Evolutionary conservation across 306 rosid genomes (phyloP), one percentile per base, ranked within the genome.

Genomic region (Pterocarpus santalinus): DNA sequence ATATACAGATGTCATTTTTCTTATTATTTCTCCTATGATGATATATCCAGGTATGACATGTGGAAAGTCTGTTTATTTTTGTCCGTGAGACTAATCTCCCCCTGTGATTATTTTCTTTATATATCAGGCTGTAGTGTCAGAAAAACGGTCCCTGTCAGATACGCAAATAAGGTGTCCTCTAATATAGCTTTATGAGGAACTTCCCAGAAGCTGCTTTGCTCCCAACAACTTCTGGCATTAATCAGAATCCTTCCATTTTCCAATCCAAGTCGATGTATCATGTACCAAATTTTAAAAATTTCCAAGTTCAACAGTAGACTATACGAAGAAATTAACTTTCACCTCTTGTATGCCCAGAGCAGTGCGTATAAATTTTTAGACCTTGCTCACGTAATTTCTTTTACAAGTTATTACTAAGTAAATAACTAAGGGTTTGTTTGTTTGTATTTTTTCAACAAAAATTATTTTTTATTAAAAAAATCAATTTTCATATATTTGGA

Each of bases 131-230:
- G 28, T 5, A 41, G 17, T n/a, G n/a, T 43, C 13, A 7, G 75
- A 7, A 53, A 53, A 35, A 46, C 30, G 47, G 35, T 28, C 80
- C 78, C 69, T 13, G 14, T 76, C 35, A 39, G 70, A 75, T 61
- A 63, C 36, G 49, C 49, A 63, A 69, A 62, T 22, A 53, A 43
- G 22, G 43, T 13, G 61, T 30, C 57, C 62, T 16, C 36, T 35
- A 32, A 62, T 62, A 35, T 16, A 64, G 58, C 49, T 57, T 74
- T 74, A 47, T 5, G 39, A 51, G 72, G 11, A 75, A 38, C 58
- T 82, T 75, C 85, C 66, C 1, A 71, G 85, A 76, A 82, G 63
- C 51, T 75, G 77, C 81, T 69, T 62, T 60, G 72, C 81, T 69
- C 60, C 81, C 66, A 66, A 65, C 75, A 56, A 47, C 70, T 61